Percentiles rank a stretch among this genome's conserved stretches.
Conservation (phyloP, 495 filamentous ascomycete species). For the Tuber melanosporum region DNA sequence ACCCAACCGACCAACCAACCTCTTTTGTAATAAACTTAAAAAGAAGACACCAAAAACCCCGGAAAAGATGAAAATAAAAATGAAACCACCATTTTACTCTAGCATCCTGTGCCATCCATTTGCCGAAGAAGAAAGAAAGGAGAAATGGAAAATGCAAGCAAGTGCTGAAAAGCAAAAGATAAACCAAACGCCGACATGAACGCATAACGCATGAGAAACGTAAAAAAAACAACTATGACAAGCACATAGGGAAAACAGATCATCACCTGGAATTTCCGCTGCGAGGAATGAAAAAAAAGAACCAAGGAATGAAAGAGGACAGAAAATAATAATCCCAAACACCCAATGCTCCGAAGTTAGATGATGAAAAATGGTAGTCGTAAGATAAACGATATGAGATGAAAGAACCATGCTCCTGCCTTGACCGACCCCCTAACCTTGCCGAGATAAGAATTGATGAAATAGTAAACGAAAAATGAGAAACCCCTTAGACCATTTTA, state of each 20-base stretch:
- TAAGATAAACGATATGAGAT: neutral
- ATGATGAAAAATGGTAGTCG: neutral
- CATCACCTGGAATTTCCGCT: slow-evolving; percentile 6
- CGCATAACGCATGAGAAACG: neutral
- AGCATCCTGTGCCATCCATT: slow-evolving; percentile 5
- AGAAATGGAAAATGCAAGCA: neutral
- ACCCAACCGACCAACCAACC: neutral
- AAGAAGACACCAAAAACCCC: neutral
- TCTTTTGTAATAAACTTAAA: neutral
- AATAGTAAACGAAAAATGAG: neutral
- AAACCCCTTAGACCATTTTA: neutral
- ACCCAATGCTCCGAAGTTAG: neutral
- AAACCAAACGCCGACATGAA: slow-evolving; percentile 1
- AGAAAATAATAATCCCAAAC: neutral
- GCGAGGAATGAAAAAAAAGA: neutral
- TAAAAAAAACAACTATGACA: neutral
- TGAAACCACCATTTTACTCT: neutral
- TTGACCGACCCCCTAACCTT: neutral
- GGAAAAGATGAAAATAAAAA: neutral
- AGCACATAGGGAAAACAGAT: neutral
- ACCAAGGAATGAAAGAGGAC: neutral
- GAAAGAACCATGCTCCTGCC: slow-evolving; percentile 1
- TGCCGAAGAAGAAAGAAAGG: neutral
- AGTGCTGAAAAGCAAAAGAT: neutral
- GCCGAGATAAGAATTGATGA: slow-evolving; percentile 4